Evolutionary conservation across 345 rosid genomes (phyloP).

Genomic region (Adansonia digitata): DNA sequence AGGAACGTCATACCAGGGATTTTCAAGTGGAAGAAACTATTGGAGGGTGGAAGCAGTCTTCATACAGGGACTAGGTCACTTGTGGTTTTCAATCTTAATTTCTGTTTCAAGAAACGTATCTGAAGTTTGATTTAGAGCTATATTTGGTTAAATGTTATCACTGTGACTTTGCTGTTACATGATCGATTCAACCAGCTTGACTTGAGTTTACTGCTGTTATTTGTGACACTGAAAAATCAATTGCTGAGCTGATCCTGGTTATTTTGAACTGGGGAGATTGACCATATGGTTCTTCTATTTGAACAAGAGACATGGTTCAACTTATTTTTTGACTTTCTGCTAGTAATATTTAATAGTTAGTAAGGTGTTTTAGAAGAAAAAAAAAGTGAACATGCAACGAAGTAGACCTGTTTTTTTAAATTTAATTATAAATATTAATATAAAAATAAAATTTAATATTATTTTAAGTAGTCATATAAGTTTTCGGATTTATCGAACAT

Average conservation of each 20-base stretch:
- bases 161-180: not conserved
- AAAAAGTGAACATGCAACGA: no score
- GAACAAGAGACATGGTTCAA: not conserved
- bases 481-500: no score
- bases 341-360: no score
- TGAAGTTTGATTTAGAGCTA: not conserved
- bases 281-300: not conserved
- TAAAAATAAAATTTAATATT: no score
- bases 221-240: not conserved
- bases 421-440: no score
- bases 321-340: no score
- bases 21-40: not conserved
- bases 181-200: not conserved
- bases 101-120: not conserved
- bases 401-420: no score
- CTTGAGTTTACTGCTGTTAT: not conserved
- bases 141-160: not conserved
- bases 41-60: conserved; percentile 13
- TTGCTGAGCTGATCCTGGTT: not conserved
- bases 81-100: not conserved
- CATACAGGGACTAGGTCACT: not conserved
- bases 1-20: not conserved
- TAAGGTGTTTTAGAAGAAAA: no score
- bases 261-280: not conserved
- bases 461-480: no score